These are phyloP conservation scores for Sporothrix inflata DNA, from an alignment of 2,329 filamentous ascomycete genomes.

Conservation along the genomic window DNA sequence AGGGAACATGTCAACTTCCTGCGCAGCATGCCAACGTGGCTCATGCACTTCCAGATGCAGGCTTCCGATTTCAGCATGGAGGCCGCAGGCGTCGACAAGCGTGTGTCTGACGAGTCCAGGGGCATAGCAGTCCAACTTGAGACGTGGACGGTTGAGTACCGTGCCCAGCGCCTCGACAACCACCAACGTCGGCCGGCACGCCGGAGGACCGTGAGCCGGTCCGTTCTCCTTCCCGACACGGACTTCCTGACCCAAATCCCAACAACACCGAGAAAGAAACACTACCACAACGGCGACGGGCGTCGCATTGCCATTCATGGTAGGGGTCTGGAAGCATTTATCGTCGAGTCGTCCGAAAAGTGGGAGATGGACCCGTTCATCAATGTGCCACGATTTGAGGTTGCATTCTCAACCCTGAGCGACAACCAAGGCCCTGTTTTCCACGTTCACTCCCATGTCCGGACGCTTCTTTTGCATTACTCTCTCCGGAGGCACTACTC, in stretches of 20 bases:
- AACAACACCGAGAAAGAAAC: constrained; percentile 58
- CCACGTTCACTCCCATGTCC: constrained; percentile 80
- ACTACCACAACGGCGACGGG: constrained; percentile 69
- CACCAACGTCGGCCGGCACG: constrained; percentile 61
- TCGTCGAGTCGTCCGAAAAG: constrained; percentile 83
- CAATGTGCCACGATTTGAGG: constrained; percentile 81
- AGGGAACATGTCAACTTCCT: constrained; percentile 70
- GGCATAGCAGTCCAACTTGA: constrained; percentile 87
- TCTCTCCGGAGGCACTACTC: constrained; percentile 94
- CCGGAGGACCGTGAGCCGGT: constrained; percentile 74
- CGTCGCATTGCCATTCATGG: constrained; percentile 79
- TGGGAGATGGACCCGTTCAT: constrained; percentile 86
- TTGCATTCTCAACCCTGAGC: constrained; percentile 81
- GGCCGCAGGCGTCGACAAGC: constrained; percentile 82
- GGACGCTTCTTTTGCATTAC: constrained; percentile 81
- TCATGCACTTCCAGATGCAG: constrained; percentile 81
- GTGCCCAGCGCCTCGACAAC: constrained; percentile 74
- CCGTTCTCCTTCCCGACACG: constrained; percentile 68
- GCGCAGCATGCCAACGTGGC: constrained; percentile 79
- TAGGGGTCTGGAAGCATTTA: constrained; percentile 83
- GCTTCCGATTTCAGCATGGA: constrained; percentile 89
- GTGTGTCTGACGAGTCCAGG: constrained; percentile 78
- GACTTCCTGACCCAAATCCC: constrained; percentile 59
- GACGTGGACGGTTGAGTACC: constrained; percentile 86
- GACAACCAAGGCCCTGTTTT: constrained; percentile 87